Percentiles rank a stretch among this genome's conserved stretches.
These are phyloP conservation scores for Pilasporangium apinafurcum DNA, from an alignment of 352 stramenopile genomes.

Conservation along the genomic window DNA sequence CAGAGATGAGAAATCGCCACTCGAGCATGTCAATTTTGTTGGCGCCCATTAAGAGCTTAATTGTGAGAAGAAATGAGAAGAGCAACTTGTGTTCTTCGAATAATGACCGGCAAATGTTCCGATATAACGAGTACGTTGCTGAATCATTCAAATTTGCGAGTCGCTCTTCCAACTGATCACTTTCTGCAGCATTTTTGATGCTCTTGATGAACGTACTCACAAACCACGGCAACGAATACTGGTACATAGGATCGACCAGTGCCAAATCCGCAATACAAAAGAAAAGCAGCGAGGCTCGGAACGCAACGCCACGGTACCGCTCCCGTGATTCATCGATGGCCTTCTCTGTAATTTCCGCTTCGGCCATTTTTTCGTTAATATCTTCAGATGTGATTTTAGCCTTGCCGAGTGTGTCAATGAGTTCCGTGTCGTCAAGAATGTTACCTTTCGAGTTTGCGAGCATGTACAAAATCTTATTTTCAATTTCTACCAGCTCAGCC, in stretches of 20 bases:
- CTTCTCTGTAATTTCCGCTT: conserved; percentile 89
- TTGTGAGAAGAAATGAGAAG: conserved; percentile 91
- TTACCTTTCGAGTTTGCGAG: conserved; percentile 91
- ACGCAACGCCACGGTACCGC: conserved; percentile 86
- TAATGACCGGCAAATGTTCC: conserved; percentile 90
- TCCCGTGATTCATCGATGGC: conserved; percentile 89
- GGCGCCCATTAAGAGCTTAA: conserved; percentile 74
- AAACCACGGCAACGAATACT: conserved; percentile 94
- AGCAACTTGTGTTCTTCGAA: conserved; percentile 94
- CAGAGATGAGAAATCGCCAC: conserved; percentile 93
- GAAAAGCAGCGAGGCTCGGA: conserved; percentile 87
- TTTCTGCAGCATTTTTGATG: conserved; percentile 76
- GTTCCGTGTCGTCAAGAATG: conserved; percentile 90
- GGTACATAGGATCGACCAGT: conserved; percentile 91
- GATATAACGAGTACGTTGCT: conserved; percentile 92
- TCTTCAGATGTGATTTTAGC: conserved; percentile 90
- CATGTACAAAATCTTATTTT: conserved; percentile 93
- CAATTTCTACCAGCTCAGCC: conserved; percentile 89
- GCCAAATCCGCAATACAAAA: conserved; percentile 91
- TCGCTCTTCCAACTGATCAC: conserved; percentile 79
- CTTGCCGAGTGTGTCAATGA: conserved; percentile 89
- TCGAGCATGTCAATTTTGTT: conserved; percentile 84
- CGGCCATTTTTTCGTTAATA: conserved; percentile 91
- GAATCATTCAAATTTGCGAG: conserved; percentile 88
- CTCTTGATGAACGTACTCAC: conserved; percentile 87